Base-by-base conservation (phyloP, 345 rosid genomes). In the Eucalyptus sp. region DNA sequence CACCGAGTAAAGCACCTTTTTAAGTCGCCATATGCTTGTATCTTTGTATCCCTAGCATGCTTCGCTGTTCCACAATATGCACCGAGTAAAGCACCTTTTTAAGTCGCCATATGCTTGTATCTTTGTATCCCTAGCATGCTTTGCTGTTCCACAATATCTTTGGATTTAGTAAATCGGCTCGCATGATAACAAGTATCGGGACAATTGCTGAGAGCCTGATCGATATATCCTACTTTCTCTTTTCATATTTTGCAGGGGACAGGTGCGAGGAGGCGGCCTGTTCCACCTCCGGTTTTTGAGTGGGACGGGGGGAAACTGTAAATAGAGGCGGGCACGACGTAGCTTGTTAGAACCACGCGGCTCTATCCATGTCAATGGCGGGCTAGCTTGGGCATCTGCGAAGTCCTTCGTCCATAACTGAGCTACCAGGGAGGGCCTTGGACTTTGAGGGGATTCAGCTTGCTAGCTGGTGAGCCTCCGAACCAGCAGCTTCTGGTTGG, bases 151-250 rank as follows among this genome's bases (percentile, higher is more conserved):
- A 24, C 64, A 58, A 5, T 58, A 11, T 20, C 60, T 56, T 1
- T 22, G 60, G 60, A 58, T 58, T 25, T 58, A 25, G 29, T 58
- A 58, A 25, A 58, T 11, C 64, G 14, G n/a, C 64, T 58, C 13
- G 0, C 0, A 24, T 58, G n/a, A 22, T 24, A 1, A 58, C 64
- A 58, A 25, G n/a, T 58, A 25, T 58, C 0, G 29, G 0, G 64
- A 58, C 64, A 58, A 58, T 25, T 58, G n/a, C 29, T 58, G n/a
- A 58, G 29, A 58, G 64, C 64, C 64, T 58, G 14, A 58, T 58
- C 29, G n/a, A 58, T 58, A 0, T 0, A 58, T 58, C 14, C 64
- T 58, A 13, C n/a, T 58, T 58, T 58, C 0, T 58, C 64, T 25
- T 25, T 58, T 24, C 7, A 58, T 58, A 58, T 58, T 58, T 58